Evolutionary conservation across 1,139 yeast species (phyloP).

Genomic region (Geotrichum histeridarum): DNA sequence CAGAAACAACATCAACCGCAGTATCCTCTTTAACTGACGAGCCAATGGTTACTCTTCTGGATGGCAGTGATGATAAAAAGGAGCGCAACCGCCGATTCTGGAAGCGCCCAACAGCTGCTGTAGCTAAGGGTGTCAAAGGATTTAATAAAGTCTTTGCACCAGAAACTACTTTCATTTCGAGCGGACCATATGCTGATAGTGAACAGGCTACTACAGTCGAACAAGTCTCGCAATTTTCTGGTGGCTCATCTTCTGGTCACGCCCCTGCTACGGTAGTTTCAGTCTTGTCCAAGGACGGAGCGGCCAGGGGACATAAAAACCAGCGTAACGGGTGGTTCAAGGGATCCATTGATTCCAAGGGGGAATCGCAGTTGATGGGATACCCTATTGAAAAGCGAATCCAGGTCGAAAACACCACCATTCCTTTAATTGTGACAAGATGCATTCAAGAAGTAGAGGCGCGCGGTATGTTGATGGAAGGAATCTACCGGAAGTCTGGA

Average conservation of each 20-base stretch:
- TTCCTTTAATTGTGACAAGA: constrained; percentile 67
- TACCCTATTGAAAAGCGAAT: constrained; percentile 35
- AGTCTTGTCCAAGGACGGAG: constrained; percentile 6
- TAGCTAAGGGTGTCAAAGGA: constrained; percentile 34
- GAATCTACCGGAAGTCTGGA: constrained; percentile 88
- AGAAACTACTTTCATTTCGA: constrained; percentile 21
- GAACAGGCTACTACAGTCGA: constrained; percentile 14
- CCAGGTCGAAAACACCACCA: constrained; percentile 50
- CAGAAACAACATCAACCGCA: background rate
- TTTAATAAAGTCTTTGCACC: constrained; percentile 36
- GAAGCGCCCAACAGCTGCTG: constrained; percentile 35
- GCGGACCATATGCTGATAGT: constrained; percentile 15
- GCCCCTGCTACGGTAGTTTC: background rate
- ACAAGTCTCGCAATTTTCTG: constrained; percentile 20
- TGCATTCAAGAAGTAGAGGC: constrained; percentile 77
- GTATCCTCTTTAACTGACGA: constrained; percentile 25
- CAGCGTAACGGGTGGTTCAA: constrained; percentile 22
- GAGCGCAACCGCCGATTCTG: constrained; percentile 34
- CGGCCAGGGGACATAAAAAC: constrained; percentile 3
- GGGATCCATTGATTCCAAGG: constrained; percentile 8
- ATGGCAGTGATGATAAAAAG: constrained; percentile 28
- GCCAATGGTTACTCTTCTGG: constrained; percentile 34
- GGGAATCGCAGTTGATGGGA: constrained; percentile 26
- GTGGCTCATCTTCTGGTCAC: background rate
- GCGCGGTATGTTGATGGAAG: constrained; percentile 71